Base-by-base conservation (phyloP, 805 yeast genomes). In the Pichia sporocuriosa region DNA sequence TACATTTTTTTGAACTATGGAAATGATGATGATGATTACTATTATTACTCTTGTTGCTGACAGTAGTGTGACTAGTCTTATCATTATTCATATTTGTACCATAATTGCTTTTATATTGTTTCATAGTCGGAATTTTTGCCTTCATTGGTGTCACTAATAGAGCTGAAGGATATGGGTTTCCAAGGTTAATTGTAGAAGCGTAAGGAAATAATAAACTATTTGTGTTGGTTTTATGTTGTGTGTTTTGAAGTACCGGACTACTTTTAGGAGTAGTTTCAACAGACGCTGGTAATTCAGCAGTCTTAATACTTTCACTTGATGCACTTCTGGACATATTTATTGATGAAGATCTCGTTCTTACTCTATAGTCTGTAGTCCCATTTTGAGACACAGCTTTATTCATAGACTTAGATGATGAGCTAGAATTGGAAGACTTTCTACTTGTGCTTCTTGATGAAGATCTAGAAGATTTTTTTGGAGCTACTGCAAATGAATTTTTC, bases 1-100 rank as follows among this genome's bases (percentile, higher is more conserved):
- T 79, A 58, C 98, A 90, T 40, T 73, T 74, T 51, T 95, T 72
- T 6, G 31, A 13, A 25, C 23, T 24, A 26, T 38, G 37, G 16
- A 11, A 23, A 21, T 12, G 22, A 32, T 41, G 42, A 24, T 17
- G 17, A n/a, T 21, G n/a, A 13, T 17, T 23, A 28, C 4, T 19
- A 21, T 22, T 29, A 12, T 37, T 28, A 15, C 8, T 16, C 10
- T 36, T 35, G 21, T 13, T 28, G 29, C 16, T 21, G 24, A 12
- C 17, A 22, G 20, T 33, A n/a, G 8, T 33, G 20, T 10, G 16
- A 15, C 27, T 33, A 13, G 13, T 21, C 13, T 8, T 9, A 19
- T 17, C 11, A 13, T 31, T 16, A 20, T 17, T 20, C 33, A 15
- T 13, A 31, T 31, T 31, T 5, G 33, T 12, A n/a, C n/a, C n/a